Evolutionary conservation across 2,329 filamentous ascomycete species (phyloP), one percentile per base, ranked within the genome.

Genomic region (Penicillium sp.): DNA sequence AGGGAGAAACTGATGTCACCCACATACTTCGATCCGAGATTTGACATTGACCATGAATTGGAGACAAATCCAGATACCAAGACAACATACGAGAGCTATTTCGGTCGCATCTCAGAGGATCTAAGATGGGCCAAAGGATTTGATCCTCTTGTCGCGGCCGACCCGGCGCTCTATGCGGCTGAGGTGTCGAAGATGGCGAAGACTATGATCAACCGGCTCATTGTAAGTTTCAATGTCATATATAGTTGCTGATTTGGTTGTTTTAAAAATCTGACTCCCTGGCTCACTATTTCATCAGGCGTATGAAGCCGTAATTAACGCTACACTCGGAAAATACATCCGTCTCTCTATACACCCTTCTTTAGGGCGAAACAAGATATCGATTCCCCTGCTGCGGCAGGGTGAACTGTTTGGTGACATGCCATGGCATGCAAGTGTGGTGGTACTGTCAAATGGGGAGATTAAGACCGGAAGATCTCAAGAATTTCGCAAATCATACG

Each of bases 321-420:
- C 34, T 9, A 37, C 52, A 29, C 40, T 54, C 5, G 52, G 52
- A n/a, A 39, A 51, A 45, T 23, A 51, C 13, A 51, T 54, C 29
- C 52, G 52, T 39, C 41, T 54, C 9, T 54, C 52, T 4, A 54
- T 54, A n/a, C 52, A 54, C 32, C 52, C 52, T 29, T 54, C 52
- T 4, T 13, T 51, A 9, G 52, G 52, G 4, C 40, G 40, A 31
- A 54, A 54, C 18, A 54, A 54, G 34, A 41, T 54, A 6, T 54
- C 52, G 18, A 46, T 54, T 21, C 52, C 52, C 13, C 34, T 54
- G 1, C n/a, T 54, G 29, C 40, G 47, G 7, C 52, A 54, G 40
- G 52, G 47, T n/a, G 47, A 51, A 2, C 21, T 34, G 7, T 54
- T 54, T 41, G 52, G 52, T 15, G 52, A 54, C 15, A 54, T 54